Evolutionary conservation across 1,284 basidiomycete genomes (phyloP), one percentile per base, ranked within the genome.

Genomic region (Bjerkandera adusta): DNA sequence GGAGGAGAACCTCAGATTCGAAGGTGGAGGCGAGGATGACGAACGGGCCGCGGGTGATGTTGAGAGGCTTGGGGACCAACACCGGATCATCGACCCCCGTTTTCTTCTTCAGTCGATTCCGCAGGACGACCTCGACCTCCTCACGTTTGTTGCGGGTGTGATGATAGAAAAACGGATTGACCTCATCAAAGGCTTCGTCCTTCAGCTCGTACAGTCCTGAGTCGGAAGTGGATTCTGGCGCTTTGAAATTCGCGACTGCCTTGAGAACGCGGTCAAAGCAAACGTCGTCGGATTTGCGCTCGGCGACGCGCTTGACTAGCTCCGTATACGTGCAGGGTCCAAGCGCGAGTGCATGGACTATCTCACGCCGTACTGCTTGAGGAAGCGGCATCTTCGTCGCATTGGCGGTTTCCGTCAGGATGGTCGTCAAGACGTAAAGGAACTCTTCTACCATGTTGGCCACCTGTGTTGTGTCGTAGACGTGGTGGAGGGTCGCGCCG

Each of bases 141-240:
- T 97, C 92, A 35, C 94, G 81, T 62, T 94, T 89, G 67, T 99
- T 99, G 25, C 95, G 80, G 10, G 92, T 89, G 67, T 97, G 99
- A 62, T 98, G 94, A 63, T 88, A 92, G 73, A 96, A 98, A 72
- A 94, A 97, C 0, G 95, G 94, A 59, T 98, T 90, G 53, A 99
- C 87, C 55, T 97, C 89, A 52, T 85, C 85, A 62, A 83, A 94
- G 22, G 74, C 76, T 57, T 90, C 90, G 25, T 92, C 82, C 60
- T 86, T 89, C 49, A 99, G 78, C 57, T 94, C 86, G 68, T 97
- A 99, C 29, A 83, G 73, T 1, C 97, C 97, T 1, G 79, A 77
- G 56, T 97, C 93, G 2, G 82, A 75, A 0, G 77, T 81, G 0
- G 81, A 77, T 58, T 92, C 88, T 0, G 95, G 95, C 1, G 85